phyloP scores from a whole-genome alignment of 2,329 filamentous ascomycete species.

The Rhinocladiella mackenziei region DNA sequence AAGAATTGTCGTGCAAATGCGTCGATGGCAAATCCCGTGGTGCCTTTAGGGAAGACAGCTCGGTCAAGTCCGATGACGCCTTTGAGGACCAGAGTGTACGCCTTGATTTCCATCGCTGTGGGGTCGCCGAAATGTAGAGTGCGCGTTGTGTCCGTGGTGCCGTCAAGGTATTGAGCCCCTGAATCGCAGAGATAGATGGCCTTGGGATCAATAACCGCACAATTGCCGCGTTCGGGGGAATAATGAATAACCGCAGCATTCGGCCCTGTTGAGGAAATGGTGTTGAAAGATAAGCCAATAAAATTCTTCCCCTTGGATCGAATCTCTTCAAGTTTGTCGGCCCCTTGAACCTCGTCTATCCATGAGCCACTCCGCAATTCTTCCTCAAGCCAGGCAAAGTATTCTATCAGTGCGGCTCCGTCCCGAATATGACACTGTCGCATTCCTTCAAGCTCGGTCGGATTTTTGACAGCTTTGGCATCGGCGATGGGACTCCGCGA shows the following conservation, averaged over 20 bases:
- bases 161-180: constrained; percentile 91
- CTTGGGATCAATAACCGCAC: constrained; percentile 75
- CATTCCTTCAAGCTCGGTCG: constrained; percentile 87
- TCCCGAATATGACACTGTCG: constrained; percentile 88
- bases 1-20: constrained; percentile 82
- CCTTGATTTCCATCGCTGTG: constrained; percentile 74
- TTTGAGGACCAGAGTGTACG: constrained; percentile 92
- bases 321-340: constrained; percentile 75
- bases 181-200: constrained; percentile 94
- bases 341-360: constrained; percentile 85
- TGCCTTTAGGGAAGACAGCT: constrained; percentile 89
- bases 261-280: constrained; percentile 89
- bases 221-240: constrained; percentile 76
- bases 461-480: constrained; percentile 91
- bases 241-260: constrained; percentile 97
- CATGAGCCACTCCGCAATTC: constrained; percentile 67
- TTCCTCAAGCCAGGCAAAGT: constrained; percentile 95
- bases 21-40: constrained; percentile 88
- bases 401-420: constrained; percentile 83
- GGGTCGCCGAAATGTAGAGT: constrained; percentile 89
- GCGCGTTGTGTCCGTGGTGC: constrained; percentile 91
- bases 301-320: constrained; percentile 65
- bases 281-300: constrained; percentile 87
- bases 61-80: constrained; percentile 85
- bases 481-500: constrained; percentile 81